Evolutionary conservation across 78 protist species (phyloP).

Genomic region (slime mould (Dictyostelium discoideum)): DNA sequence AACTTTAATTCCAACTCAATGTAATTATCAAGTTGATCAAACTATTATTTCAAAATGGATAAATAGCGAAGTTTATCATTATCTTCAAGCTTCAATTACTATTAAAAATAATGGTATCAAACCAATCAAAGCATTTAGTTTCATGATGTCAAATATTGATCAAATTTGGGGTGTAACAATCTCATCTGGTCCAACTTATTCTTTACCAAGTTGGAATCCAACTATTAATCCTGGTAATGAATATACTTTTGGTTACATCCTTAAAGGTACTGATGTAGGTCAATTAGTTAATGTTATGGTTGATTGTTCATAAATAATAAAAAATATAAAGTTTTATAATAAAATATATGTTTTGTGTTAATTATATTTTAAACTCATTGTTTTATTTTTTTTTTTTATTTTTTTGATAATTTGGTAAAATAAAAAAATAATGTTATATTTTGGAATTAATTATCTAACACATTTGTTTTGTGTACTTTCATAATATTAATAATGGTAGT

Average conservation of each 20-base stretch:
- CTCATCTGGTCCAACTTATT: background rate
- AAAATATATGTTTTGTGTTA: too few relatives aligned
- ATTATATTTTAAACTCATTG: too few relatives aligned
- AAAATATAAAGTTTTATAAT: too few relatives aligned
- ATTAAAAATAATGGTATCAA: background rate
- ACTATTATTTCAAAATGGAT: background rate
- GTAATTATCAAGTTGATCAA: background rate
- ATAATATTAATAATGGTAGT: too few relatives aligned
- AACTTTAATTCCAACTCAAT: background rate
- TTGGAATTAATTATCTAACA: too few relatives aligned
- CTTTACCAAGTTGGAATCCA: background rate
- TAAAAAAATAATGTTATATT: too few relatives aligned
- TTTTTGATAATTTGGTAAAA: too few relatives aligned
- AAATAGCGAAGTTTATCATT: background rate
- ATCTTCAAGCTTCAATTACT: background rate
- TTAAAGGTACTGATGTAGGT: background rate
- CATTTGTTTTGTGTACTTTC: too few relatives aligned
- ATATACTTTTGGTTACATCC: background rate
- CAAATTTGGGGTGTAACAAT: constrained; percentile 16
- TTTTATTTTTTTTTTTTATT: too few relatives aligned
- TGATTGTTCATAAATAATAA: background rate
- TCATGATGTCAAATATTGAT: background rate
- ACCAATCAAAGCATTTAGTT: background rate
- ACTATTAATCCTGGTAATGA: background rate
- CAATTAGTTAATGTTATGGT: background rate